These are phyloP conservation scores for Chrysanthemum seticuspe DNA, from an alignment of 129 eudicot genomes.

Conservation along the genomic window DNA sequence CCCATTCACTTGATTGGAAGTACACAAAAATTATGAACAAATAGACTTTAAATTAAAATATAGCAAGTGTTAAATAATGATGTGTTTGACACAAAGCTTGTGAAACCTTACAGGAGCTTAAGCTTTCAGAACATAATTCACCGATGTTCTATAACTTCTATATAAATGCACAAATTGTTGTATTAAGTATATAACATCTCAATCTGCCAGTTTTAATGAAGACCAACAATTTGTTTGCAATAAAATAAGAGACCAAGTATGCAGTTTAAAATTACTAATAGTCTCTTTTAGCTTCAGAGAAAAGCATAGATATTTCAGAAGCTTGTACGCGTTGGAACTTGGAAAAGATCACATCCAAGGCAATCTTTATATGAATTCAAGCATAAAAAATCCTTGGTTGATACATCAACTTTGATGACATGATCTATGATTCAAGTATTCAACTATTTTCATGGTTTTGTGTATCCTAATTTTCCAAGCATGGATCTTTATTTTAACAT, in stretches of 20 bases:
- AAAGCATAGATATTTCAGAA: too few species aligned
- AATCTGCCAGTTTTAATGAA: not conserved
- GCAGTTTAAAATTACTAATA: not conserved
- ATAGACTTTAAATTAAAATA: too few species aligned
- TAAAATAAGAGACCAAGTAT: not conserved
- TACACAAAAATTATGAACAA: too few species aligned
- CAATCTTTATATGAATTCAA: not conserved
- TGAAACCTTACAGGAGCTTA: too few species aligned
- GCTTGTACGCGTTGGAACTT: too few species aligned
- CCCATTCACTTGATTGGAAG: too few species aligned
- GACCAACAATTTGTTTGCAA: conserved; percentile 4
- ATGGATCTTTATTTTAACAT: conserved; percentile 10
- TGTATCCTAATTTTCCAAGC: conserved; percentile 8
- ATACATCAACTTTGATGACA: conserved; percentile 18
- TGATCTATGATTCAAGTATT: not conserved
- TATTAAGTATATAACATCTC: too few species aligned
- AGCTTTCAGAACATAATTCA: too few species aligned
- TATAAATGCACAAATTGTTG: too few species aligned
- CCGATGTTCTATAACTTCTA: too few species aligned
- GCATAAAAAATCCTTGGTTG: not conserved
- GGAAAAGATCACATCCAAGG: not conserved
- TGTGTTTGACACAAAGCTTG: too few species aligned
- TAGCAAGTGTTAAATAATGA: too few species aligned
- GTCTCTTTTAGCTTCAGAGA: not conserved
- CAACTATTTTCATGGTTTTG: conserved; percentile 14